Evolutionary conservation across 1,139 yeast genomes (phyloP).

Genomic region (Petasospora fabianii): DNA sequence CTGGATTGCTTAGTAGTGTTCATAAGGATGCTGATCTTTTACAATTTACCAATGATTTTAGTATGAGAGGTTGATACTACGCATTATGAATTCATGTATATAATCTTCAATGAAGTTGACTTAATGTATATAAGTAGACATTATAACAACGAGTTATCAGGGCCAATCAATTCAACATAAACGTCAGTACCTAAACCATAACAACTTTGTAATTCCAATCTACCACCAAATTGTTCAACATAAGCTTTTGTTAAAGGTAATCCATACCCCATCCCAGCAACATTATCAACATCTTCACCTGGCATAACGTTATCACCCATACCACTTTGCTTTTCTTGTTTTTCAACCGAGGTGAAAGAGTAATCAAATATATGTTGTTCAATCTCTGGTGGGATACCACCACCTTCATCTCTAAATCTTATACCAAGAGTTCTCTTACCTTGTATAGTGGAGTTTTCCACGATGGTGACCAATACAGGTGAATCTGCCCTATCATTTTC

Average conservation of each 20-base stretch:
- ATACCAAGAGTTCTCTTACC: constrained; percentile 45
- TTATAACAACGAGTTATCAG: constrained; percentile 27
- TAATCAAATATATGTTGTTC: constrained; percentile 74
- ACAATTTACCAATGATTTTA: constrained; percentile 10
- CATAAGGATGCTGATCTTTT: constrained; percentile 45
- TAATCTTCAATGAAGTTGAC: too few relatives aligned
- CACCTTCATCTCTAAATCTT: constrained; percentile 81
- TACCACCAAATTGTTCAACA: constrained; percentile 70
- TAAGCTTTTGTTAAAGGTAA: constrained; percentile 79
- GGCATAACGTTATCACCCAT: constrained; percentile 58
- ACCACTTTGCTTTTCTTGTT: constrained; percentile 28
- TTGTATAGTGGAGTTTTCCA: constrained; percentile 34
- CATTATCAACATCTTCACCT: constrained; percentile 66
- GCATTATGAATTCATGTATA: constrained; percentile 13
- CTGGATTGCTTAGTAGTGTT: constrained; percentile 62
- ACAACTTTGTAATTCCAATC: constrained; percentile 71
- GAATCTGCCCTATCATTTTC: constrained; percentile 52
- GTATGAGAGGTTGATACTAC: not conserved
- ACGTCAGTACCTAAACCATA: constrained; percentile 85
- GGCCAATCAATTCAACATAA: constrained; percentile 50
- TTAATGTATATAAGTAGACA: too few relatives aligned
- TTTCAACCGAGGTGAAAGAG: constrained; percentile 68
- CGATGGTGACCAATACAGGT: constrained; percentile 69
- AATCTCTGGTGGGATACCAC: constrained; percentile 72
- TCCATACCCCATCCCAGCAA: constrained; percentile 97